phyloP scores from a whole-genome alignment of 306 rosid genomes.

The Glycine soja region DNA sequence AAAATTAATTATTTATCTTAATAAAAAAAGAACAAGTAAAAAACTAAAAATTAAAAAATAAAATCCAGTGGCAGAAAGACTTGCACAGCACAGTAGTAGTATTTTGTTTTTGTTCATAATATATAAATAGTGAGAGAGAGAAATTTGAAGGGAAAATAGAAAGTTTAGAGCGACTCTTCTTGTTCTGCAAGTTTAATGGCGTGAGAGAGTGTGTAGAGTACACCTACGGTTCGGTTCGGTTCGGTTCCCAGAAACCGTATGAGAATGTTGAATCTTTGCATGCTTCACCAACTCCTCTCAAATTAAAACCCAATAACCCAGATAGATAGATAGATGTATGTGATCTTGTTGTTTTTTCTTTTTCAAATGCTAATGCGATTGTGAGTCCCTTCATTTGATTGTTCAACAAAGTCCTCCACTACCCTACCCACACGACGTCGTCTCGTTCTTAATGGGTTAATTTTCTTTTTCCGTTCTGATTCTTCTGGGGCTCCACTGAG shows the following conservation, averaged over 20 bases:
- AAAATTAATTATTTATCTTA: too few species aligned
- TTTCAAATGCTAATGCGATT: conserved; percentile 36
- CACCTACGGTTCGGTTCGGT: conserved; percentile 11
- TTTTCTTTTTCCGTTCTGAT: background rate
- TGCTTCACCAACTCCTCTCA: conserved; percentile 61
- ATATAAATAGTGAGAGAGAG: background rate
- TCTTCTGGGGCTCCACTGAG: background rate
- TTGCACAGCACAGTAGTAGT: conserved; percentile 16
- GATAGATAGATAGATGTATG: background rate
- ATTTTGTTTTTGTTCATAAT: background rate
- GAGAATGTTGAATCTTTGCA: conserved; percentile 63
- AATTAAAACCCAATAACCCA: conserved; percentile 3
- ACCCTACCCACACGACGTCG: background rate
- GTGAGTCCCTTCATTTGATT: background rate
- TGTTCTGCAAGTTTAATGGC: conserved; percentile 62
- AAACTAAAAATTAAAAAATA: background rate
- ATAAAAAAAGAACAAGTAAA: background rate
- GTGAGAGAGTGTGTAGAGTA: conserved; percentile 45
- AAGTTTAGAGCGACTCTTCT: conserved; percentile 47
- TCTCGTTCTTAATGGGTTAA: background rate
- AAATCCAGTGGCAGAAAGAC: conserved; percentile 35
- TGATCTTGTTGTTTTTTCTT: background rate
- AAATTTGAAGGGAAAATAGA: conserved; percentile 7
- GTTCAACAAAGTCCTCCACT: background rate
- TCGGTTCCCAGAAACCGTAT: conserved; percentile 48